Percentiles rank a stretch among this genome's conserved stretches.
phyloP scores from a whole-genome alignment of 805 yeast genomes.

The Metschnikowia rubicola region DNA sequence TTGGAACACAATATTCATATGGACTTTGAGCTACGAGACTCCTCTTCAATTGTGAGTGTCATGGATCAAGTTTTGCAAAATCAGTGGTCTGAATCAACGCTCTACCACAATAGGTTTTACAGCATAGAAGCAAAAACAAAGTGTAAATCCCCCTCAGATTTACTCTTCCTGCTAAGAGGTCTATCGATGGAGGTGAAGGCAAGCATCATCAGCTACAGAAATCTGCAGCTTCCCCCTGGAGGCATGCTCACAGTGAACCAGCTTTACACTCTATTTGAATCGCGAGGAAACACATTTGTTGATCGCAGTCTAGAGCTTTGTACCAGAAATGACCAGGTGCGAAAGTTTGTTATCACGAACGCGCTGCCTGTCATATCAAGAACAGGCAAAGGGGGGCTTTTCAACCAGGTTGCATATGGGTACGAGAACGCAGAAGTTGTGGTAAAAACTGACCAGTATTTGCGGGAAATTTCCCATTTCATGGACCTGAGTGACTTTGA shows the following conservation, averaged over 20 bases:
- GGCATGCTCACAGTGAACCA: constrained; percentile 44
- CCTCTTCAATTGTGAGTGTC: constrained; percentile 30
- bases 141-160: constrained; percentile 21
- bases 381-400: constrained; percentile 24
- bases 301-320: constrained; percentile 43
- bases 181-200: constrained; percentile 33
- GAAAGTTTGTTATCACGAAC: constrained; percentile 40
- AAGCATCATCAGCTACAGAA: constrained; percentile 34
- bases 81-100: constrained; percentile 38
- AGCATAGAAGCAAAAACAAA: constrained; percentile 11
- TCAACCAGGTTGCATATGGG: constrained; percentile 34
- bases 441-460: constrained; percentile 25
- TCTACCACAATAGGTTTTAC: constrained; percentile 24
- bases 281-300: constrained; percentile 46
- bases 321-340: constrained; percentile 34
- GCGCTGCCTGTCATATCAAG: constrained; percentile 45
- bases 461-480: constrained; percentile 16
- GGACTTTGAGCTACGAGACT: constrained; percentile 34
- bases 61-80: constrained; percentile 31
- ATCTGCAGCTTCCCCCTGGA: constrained; percentile 29
- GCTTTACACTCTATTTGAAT: constrained; percentile 45
- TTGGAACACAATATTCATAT: constrained; percentile 38
- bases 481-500: constrained; percentile 12
- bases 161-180: constrained; percentile 34
- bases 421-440: constrained; percentile 41